Base-by-base conservation (phyloP, 2,329 filamentous ascomycete species). In the Stromatinia cepivora region DNA sequence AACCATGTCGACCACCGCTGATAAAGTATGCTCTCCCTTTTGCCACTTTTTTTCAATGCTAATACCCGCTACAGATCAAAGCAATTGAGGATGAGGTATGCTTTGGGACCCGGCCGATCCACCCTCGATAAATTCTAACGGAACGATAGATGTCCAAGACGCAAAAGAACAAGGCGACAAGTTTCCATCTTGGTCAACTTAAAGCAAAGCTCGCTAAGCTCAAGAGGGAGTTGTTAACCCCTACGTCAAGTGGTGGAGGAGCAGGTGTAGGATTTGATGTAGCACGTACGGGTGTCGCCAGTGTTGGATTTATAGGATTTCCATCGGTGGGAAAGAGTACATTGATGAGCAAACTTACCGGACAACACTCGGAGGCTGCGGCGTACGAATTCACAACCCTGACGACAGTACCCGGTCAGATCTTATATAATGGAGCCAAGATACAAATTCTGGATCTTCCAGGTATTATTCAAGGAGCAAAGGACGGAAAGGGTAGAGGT, bases 331-430 rank as follows among this genome's bases (percentile, higher is more conserved):
- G 95, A 72, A 99, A 99, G 84, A 97, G 93, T 86, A 99, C 95
- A 64, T 85, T 99, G 77, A 97, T 99, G 94, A 97, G 90, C 79
- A 89, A 85, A 78, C 83, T 99, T 79, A 99, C 95, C 56, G 95
- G 95, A 66, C 94, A 97, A 82, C 94, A 99, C 80, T 98, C 94
- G 2, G 95, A 99, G 85, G 94, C 89, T 69, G 95, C 95, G 25
- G 95, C 94, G 66, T 99, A 99, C 82, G 95, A 99, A 80, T 99
- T 99, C 84, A 99, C 95, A 74, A 99, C 95, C 67, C 86, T 99
- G 80, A 99, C 95, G 48, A 97, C 94, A 58, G 95, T 99, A 62
- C 95, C 95, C 54, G 95, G 95, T 67, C 95, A 98, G 83, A 93
- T 99, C 72, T 83, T 91, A 76, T 98, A 98, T 83, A 98, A 99